Conservation (phyloP, 768 basidiomycete genomes). For the Pulveroboletus ravenelii region DNA sequence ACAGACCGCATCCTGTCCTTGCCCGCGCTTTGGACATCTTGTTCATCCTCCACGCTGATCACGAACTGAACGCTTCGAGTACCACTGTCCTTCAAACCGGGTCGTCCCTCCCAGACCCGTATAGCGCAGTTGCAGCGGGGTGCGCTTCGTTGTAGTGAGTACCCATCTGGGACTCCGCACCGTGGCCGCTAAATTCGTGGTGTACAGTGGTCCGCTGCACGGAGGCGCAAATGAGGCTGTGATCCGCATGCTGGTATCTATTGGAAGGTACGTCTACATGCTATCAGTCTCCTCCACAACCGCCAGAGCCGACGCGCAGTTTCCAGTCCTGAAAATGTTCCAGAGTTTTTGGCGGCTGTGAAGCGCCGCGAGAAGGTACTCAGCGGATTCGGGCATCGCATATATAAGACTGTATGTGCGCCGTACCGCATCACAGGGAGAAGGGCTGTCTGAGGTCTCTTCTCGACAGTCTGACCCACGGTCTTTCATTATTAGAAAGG, state of each 20-base stretch:
- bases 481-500: conserved; percentile 86
- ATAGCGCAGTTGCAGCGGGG: conserved; percentile 82
- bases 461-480: conserved; percentile 74
- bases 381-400: conserved; percentile 84
- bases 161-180: not conserved
- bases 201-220: conserved; percentile 28
- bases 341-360: conserved; percentile 79
- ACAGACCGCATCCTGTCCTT: conserved; percentile 77
- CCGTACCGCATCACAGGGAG: not conserved
- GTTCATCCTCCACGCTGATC: conserved; percentile 86
- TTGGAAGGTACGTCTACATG: conserved; percentile 59
- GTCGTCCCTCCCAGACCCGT: conserved; percentile 87
- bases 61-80: conserved; percentile 83
- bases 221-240: conserved; percentile 93
- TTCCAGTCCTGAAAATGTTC: conserved; percentile 73
- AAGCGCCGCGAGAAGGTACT: conserved; percentile 86
- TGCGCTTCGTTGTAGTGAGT: conserved; percentile 85
- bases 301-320: not conserved
- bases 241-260: conserved; percentile 87
- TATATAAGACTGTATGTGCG: conserved; percentile 65
- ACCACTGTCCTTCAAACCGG: conserved; percentile 87
- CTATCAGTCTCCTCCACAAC: not conserved
- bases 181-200: not conserved
- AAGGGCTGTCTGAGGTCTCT: not conserved
- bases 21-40: conserved; percentile 84